Base-by-base conservation (phyloP, 2,329 filamentous ascomycete species). In the Pseudodiploospora longispora region DNA sequence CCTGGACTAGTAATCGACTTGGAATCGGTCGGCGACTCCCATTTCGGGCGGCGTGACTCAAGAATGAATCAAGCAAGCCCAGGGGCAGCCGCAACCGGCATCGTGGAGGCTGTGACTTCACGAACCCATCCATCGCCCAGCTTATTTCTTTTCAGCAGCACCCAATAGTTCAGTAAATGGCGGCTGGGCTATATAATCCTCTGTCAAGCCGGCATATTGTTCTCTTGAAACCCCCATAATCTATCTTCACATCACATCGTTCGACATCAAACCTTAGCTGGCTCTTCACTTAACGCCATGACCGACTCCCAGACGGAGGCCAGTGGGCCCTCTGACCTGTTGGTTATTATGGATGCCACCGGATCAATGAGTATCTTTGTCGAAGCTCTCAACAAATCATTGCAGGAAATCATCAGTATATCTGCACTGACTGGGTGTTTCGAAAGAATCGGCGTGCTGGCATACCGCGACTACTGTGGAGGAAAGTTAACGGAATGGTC, bases 351-450 rank as follows among this genome's bases (percentile, higher is more conserved):
- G 7, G 70, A 74, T 51, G 69, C 67, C 19, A 74, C 69, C 1
- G 58, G 50, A 10, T 74, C 70, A 10, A 74, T 74, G 70, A 47
- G 50, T 30, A 48, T 41, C 29, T 76, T 70, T 43, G 57, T 75
- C 9, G 12, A 37, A 1, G 64, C 71, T 3, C 63, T 76, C 12
- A 66, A 65, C 47, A 56, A 54, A 9, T 71, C 72, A 1, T 59
- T 77, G 6, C 71, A 72, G 2, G 70, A 74, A 47, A 70, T 76
- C 50, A 67, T 77, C 45, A 65, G 67, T 31, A 60, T 76, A 6
- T 72, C 71, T 1, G 61, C 65, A 1, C 59, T 75, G 1, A 75
- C 73, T 0, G 65, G 61, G 41, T 70, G 68, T 50, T 76, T 77
- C 52, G 62, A 67, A 4, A 65, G 70, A 2, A 70, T 76, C 42